Evolutionary conservation across 768 basidiomycete species (phyloP).

Genomic region (Wakefieldia striispora): DNA sequence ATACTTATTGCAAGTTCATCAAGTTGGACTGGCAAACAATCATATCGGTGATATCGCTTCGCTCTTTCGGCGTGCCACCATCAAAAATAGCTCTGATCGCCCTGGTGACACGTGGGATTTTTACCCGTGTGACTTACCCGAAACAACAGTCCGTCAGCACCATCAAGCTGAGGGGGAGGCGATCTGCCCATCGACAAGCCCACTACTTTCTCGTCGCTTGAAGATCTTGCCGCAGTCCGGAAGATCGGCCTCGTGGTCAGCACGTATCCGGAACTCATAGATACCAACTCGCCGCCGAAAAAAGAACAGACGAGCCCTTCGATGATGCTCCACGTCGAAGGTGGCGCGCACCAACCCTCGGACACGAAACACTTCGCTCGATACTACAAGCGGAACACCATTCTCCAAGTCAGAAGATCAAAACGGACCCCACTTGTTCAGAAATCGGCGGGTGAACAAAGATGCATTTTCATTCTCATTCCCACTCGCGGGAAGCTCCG

Average conservation of each 20-base stretch:
- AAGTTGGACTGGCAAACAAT: slow-evolving; percentile 1
- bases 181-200: not conserved
- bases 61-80: slow-evolving; percentile 2
- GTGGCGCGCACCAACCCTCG: not conserved
- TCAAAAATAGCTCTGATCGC: not conserved
- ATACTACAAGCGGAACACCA: slow-evolving; percentile 2
- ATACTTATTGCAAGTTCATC: not conserved
- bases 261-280: not conserved
- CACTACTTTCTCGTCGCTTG: not conserved
- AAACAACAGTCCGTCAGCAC: not conserved
- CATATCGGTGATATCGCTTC: not conserved
- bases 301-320: not conserved
- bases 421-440: no score
- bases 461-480: no score
- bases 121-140: not conserved
- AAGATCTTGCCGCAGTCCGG: not conserved
- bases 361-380: not conserved
- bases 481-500: no score
- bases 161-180: not conserved
- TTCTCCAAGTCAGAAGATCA: not conserved
- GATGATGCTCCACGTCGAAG: not conserved
- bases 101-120: not conserved
- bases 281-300: not conserved
- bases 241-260: not conserved
- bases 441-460: no score